Evolutionary conservation across 257 asterid genomes (phyloP), one percentile per base, ranked within the genome.

Genomic region (Plectranthus barbatus): DNA sequence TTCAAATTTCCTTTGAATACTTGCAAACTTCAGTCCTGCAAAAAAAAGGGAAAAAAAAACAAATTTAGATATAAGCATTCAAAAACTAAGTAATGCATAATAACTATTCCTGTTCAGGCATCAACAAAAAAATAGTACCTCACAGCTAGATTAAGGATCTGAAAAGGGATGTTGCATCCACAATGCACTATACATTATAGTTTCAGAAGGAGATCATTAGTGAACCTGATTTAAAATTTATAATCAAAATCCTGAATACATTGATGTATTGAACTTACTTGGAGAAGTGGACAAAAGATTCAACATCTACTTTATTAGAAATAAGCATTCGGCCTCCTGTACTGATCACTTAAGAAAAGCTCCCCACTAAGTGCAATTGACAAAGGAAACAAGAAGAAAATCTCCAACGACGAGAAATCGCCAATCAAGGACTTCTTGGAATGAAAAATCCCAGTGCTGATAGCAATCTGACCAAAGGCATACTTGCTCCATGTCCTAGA

Each of bases 351-450:
- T 56, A 71, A 65, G 63, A 56, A 69, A 71, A 74, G 78, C 70
- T 77, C 78, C 76, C 71, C 80, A 78, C 90, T 85, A 90, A 67
- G 97, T 90, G 82, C 87, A 84, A 76, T 87, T 82, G 86, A 87
- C 87, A 70, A 85, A 87, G 80, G 94, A 82, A 76, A 90, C 84
- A 69, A 93, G 87, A 80, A 79, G 89, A 76, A 77, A 90, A 76
- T 78, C 80, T 74, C 96, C 88, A 78, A 74, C 72, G 78, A 74
- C 69, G 79, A 90, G 78, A 75, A 82, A 81, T 73, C 84, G 84
- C 96, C 97, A 90, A 65, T 87, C 86, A 50, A 90, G 93, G 62
- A 85, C 89, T 89, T 93, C 87, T 68, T 82, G 93, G 83, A 90
- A 87, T 70, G 91, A 79, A 56, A 84, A 83, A 66, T 65, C 81